phyloP scores from a whole-genome alignment of 2,329 filamentous ascomycete genomes.

The Trichoderma endophyticum region DNA sequence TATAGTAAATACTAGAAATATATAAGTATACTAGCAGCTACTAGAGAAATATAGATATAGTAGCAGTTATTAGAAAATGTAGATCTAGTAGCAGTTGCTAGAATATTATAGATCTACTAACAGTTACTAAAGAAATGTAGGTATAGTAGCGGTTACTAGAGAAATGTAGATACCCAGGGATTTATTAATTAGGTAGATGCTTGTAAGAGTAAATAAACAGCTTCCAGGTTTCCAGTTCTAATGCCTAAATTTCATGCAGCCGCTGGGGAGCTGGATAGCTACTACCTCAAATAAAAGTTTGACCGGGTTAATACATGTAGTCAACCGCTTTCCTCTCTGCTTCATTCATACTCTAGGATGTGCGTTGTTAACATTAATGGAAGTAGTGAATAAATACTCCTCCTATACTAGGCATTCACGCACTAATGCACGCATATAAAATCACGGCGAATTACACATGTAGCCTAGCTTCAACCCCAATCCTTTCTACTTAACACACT shows the following conservation, averaged over 20 bases:
- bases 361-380: background rate
- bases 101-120: too few relatives aligned
- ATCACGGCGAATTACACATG: background rate
- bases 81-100: too few relatives aligned
- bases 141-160: too few relatives aligned
- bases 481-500: background rate
- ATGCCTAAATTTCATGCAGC: background rate
- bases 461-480: background rate
- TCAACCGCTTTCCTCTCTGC: background rate
- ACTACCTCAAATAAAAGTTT: too few relatives aligned
- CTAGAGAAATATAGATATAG: too few relatives aligned
- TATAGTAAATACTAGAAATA: background rate
- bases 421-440: background rate
- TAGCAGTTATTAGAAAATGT: too few relatives aligned
- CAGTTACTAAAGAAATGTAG: too few relatives aligned
- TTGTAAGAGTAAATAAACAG: background rate
- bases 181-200: background rate
- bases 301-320: background rate
- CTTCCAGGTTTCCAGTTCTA: background rate
- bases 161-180: background rate
- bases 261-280: background rate
- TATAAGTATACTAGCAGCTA: background rate
- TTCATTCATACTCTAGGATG: background rate
- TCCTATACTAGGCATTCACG: background rate
- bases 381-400: background rate